phyloP scores from a whole-genome alignment of 1,284 basidiomycete genomes.

The Pisolithus thermaeus region DNA sequence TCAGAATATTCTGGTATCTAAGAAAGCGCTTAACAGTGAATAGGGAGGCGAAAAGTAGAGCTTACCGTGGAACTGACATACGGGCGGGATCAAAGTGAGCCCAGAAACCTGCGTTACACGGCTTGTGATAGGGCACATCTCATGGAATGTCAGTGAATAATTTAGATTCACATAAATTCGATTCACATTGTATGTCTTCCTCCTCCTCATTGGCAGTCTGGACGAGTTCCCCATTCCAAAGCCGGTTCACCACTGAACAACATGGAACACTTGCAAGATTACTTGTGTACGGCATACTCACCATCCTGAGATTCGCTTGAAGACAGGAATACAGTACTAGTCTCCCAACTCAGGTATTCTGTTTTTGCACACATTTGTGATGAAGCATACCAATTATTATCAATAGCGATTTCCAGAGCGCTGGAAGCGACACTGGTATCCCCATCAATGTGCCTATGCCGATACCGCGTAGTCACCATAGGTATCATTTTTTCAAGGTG shows the following conservation, averaged over 20 bases:
- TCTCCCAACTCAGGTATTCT: conserved; percentile 4
- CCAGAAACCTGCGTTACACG: conserved; percentile 54
- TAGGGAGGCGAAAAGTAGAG: not conserved
- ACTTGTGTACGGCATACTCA: conserved; percentile 24
- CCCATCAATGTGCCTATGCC: conserved; percentile 70
- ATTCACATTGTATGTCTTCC: conserved; percentile 65
- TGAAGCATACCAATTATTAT: conserved; percentile 58
- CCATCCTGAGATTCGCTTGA: conserved; percentile 84
- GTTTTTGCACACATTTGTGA: not conserved
- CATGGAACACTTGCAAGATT: conserved; percentile 4
- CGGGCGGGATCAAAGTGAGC: conserved; percentile 71
- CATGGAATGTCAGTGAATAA: conserved; percentile 8
- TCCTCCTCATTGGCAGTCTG: conserved; percentile 69
- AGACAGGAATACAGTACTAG: conserved; percentile 77
- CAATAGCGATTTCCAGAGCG: conserved; percentile 27
- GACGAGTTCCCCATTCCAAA: conserved; percentile 81
- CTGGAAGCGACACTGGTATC: conserved; percentile 23
- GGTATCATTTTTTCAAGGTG: conserved; percentile 57
- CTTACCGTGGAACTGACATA: conserved; percentile 79
- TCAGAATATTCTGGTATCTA: conserved; percentile 74
- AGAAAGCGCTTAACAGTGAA: conserved; percentile 1
- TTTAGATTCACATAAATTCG: not conserved
- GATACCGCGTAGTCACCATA: conserved; percentile 77
- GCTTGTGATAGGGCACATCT: conserved; percentile 60
- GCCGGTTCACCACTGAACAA: conserved; percentile 52